Conservation (phyloP, 2,329 filamentous ascomycete genomes). For the Onygenales sp. region DNA sequence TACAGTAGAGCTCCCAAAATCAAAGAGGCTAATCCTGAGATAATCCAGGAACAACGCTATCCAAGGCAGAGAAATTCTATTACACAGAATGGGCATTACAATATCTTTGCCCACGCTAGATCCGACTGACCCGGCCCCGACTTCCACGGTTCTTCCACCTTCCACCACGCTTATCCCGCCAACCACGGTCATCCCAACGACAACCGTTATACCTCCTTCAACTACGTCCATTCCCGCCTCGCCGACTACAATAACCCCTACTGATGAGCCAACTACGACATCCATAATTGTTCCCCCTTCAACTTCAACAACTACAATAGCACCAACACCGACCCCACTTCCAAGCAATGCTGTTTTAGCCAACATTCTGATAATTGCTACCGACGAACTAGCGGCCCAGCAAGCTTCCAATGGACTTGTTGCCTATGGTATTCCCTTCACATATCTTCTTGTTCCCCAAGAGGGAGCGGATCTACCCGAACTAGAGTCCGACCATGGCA, state of each 20-base stretch:
- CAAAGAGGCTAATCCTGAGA: too few relatives aligned
- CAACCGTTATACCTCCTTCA: background rate
- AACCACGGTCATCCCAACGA: background rate
- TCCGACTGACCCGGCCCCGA: background rate
- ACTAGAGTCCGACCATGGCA: constrained; percentile 44
- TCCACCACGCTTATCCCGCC: background rate
- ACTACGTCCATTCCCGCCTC: background rate
- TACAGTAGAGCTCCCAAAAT: too few relatives aligned
- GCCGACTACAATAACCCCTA: constrained; percentile 11
- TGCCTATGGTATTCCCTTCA: constrained; percentile 52
- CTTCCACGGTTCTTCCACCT: background rate
- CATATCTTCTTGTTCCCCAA: constrained; percentile 46
- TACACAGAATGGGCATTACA: background rate
- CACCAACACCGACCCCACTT: constrained; percentile 16
- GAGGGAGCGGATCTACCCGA: constrained; percentile 41
- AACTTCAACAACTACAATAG: constrained; percentile 6
- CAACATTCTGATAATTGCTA: constrained; percentile 49
- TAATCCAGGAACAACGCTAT: background rate
- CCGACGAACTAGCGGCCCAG: constrained; percentile 40
- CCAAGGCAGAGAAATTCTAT: background rate
- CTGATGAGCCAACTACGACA: background rate
- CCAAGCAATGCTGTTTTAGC: constrained; percentile 7
- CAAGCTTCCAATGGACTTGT: constrained; percentile 46
- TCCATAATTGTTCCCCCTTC: background rate
- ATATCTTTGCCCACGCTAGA: background rate